Evolutionary conservation across 2,329 filamentous ascomycete species (phyloP), one percentile per base, ranked within the genome.

Genomic region (Pezicula radicicola): DNA sequence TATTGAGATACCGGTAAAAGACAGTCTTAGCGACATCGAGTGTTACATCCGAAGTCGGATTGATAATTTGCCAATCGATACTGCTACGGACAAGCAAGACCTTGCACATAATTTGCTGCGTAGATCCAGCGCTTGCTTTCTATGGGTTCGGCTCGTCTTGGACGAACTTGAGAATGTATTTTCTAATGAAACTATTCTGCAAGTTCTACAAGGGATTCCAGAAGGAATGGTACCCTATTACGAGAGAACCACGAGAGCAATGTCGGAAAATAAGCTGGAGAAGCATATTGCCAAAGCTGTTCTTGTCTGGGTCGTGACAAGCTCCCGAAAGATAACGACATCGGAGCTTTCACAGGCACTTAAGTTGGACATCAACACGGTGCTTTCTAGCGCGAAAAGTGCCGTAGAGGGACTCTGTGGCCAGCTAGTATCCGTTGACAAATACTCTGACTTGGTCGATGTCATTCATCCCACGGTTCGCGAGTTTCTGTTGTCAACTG

Each of bases 111-210:
- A 51, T n/a, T 53, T 68, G 28, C 35, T 66, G 4, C 18, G 15
- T n/a, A 63, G 60, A 41, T 66, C 66, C 2, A 55, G 58, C 16
- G 63, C 55, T 4, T 66, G 54, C 37, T 69, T 69, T 44, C 51
- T 69, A 1, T 69, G 66, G 66, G 61, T 63, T 2, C 37, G 50
- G 10, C 55, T 68, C 3, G 66, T 67, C 4, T 10, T 68, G 27
- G 62, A 64, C 30, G 62, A 67, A 41, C 55, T 69, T 2, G 58
- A 65, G 36, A 28, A 55, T 6, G 61, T 63, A 2, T 65, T 60
- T 39, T 50, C 58, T 2, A 49, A 58, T 3, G 57, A 64, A 39
- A 59, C 57, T 8, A 63, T 66, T 19, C 25, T 59, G 27, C 30
- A 56, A 8, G 59, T 65, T 27, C 59, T 70, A 1, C 49, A 62